Evolutionary conservation across 345 rosid species (phyloP), one percentile per base, ranked within the genome.

Genomic region (Rhodomyrtus tomentosa): DNA sequence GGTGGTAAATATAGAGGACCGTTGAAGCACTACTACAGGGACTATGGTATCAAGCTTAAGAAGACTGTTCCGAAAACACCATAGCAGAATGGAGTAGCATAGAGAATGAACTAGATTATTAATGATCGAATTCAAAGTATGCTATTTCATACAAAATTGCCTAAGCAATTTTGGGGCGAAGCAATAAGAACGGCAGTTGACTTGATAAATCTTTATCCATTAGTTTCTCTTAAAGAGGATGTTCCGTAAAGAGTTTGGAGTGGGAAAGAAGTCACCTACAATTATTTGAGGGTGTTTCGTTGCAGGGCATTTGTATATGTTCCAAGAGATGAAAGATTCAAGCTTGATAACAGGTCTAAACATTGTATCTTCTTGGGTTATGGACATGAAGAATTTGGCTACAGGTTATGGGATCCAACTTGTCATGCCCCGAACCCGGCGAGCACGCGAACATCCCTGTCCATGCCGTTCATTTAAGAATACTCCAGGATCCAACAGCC

Each of bases 111-210:
- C 7, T 0, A 2, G 16, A 58, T 2, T 3, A 58, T 59, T 15
- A 15, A 29, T 29, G 22, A 59, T 59, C 0, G 1, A 0, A 59
- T 3, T 59, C 5, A 9, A 0, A 7, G 21, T 59, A 59, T 59
- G 73, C 40, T 15, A 9, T 59, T 10, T 15, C 10, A 29, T 29
- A 8, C 1, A 0, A 59, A 38, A 10, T 59, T 59, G 73, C 20
- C 9, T 29, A 59, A 59, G 21, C 29, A 3, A 59, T 59, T 59
- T 7, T 59, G 2, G 38, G 21, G 21, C 29, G 38, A 59, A 59
- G 73, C 9, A 1, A 59, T 7, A 38, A 15, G 5, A 59, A 15
- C 1, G 0, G 0, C 7, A 27, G 3, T 59, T 2, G 32, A 59
- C 73, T 59, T 59, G 38, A 59, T 15, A 59, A 27, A 59, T 7